phyloP scores from a whole-genome alignment of 2,329 filamentous ascomycete species.

The Rhexocercosporidium sp. region DNA sequence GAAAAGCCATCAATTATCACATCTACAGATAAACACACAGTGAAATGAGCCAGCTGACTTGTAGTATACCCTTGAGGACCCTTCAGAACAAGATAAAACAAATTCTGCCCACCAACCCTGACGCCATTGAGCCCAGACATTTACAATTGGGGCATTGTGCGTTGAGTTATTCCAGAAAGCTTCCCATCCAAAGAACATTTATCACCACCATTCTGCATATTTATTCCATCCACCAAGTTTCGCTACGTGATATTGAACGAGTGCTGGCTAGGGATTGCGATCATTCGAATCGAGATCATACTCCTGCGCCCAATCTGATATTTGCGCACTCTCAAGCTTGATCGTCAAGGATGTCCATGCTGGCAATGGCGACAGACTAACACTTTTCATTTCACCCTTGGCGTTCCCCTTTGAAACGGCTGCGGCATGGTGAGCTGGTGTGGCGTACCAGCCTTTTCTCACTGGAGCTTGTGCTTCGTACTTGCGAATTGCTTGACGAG shows the following conservation, averaged over 20 bases:
- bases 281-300: too few species aligned
- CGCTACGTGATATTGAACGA: neutral
- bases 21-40: neutral
- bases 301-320: neutral
- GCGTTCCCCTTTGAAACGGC: neutral
- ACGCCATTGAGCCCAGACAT: conserved; percentile 5
- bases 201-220: neutral
- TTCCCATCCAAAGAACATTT: neutral
- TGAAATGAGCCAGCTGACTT: neutral
- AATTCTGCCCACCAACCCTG: neutral
- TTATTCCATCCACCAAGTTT: neutral
- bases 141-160: conserved; percentile 3
- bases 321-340: neutral
- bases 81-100: neutral
- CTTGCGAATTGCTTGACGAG: conserved; percentile 3
- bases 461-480: neutral
- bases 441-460: conserved; percentile 11
- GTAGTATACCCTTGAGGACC: neutral
- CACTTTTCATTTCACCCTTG: neutral
- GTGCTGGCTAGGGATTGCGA: neutral
- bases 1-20: neutral
- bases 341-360: neutral
- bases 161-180: neutral
- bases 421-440: conserved; percentile 2
- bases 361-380: neutral